Evolutionary conservation across 2,329 filamentous ascomycete species (phyloP).

Genomic region (Chaetothyriales sp.): DNA sequence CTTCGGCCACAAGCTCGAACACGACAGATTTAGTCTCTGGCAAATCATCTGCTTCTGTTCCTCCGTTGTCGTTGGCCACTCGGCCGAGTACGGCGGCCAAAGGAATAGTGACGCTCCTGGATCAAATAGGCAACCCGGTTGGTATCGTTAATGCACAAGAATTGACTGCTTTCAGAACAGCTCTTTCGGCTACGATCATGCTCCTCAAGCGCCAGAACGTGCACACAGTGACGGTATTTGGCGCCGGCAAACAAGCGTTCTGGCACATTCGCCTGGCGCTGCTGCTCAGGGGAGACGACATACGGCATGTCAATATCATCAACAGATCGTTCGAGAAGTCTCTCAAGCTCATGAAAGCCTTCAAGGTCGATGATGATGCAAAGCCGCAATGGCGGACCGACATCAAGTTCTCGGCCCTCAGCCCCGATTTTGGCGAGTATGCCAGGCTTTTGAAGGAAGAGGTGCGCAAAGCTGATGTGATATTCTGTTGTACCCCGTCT

Average conservation of each 20-base stretch:
- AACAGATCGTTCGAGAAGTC: slow-evolving; percentile 45
- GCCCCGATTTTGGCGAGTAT: slow-evolving; percentile 56
- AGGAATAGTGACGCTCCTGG: slow-evolving; percentile 46
- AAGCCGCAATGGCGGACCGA: slow-evolving; percentile 47
- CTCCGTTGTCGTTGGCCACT: slow-evolving; percentile 20
- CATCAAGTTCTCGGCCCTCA: slow-evolving; percentile 54
- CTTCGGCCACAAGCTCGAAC: slow-evolving; percentile 19
- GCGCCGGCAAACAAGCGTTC: slow-evolving; percentile 77
- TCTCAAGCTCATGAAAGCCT: slow-evolving; percentile 34
- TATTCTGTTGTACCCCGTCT: slow-evolving; percentile 79
- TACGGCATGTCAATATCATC: slow-evolving; percentile 69
- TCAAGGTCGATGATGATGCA: slow-evolving; percentile 35
- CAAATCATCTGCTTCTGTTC: slow-evolving; percentile 15
- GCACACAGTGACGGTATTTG: slow-evolving; percentile 68
- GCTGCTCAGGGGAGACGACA: slow-evolving; percentile 47
- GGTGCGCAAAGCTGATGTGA: slow-evolving; percentile 55
- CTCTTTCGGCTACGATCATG: slow-evolving; percentile 44
- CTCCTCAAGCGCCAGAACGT: slow-evolving; percentile 53
- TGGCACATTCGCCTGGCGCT: slow-evolving; percentile 84
- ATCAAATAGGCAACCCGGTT: slow-evolving; percentile 40
- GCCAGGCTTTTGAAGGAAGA: slow-evolving; percentile 53
- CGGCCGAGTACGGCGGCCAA: slow-evolving; percentile 33
- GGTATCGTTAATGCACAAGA: slow-evolving; percentile 53
- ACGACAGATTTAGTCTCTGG: slow-evolving; percentile 17
- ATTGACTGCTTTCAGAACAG: slow-evolving; percentile 54